A percentile compares a stretch with the other conserved stretches of the same genome.
Evolutionary conservation across 768 basidiomycete species (phyloP).

Genomic region (Kwoniella bestiolae): DNA sequence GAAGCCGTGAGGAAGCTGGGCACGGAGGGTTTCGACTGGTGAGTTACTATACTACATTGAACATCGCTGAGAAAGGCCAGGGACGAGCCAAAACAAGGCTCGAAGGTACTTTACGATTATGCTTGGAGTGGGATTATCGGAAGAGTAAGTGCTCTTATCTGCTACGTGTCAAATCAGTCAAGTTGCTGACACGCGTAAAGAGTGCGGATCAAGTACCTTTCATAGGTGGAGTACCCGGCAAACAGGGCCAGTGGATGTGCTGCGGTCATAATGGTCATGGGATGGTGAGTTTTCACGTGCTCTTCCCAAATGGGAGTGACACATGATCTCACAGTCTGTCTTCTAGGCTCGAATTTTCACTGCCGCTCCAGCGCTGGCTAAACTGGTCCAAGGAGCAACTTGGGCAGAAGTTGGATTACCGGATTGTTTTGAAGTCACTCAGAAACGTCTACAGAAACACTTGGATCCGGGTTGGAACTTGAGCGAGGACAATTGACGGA

Average conservation of each 20-base stretch:
- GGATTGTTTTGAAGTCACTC: conserved; percentile 34
- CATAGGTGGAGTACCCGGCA: conserved; percentile 42
- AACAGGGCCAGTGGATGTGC: conserved; percentile 44
- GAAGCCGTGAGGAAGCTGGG: conserved; percentile 41
- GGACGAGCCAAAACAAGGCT: conserved; percentile 15
- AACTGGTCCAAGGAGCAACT: conserved; percentile 29
- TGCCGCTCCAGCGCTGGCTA: conserved; percentile 43
- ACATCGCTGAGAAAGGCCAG: conserved; percentile 1
- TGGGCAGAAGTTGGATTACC: conserved; percentile 41
- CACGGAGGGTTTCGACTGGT: conserved; percentile 49
- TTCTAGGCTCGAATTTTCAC: conserved; percentile 46
- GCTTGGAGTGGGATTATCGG: conserved; percentile 53
- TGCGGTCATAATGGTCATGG: conserved; percentile 44
- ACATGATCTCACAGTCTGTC: not conserved
- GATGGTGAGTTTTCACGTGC: conserved; percentile 17
- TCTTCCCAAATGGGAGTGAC: not conserved
- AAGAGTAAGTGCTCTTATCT: conserved; percentile 29
- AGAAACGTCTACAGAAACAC: conserved; percentile 27
- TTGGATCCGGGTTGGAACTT: not conserved
- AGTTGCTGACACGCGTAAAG: conserved; percentile 16
- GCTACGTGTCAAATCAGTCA: not conserved
- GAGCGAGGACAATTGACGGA: not conserved
- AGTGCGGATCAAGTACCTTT: conserved; percentile 48
- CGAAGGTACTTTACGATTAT: conserved; percentile 32
- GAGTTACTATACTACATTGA: conserved; percentile 16